A percentile compares a stretch with the other conserved stretches of the same genome.
phyloP scores from a whole-genome alignment of 129 eudicot species.

The Centrapalus pauciflorus region DNA sequence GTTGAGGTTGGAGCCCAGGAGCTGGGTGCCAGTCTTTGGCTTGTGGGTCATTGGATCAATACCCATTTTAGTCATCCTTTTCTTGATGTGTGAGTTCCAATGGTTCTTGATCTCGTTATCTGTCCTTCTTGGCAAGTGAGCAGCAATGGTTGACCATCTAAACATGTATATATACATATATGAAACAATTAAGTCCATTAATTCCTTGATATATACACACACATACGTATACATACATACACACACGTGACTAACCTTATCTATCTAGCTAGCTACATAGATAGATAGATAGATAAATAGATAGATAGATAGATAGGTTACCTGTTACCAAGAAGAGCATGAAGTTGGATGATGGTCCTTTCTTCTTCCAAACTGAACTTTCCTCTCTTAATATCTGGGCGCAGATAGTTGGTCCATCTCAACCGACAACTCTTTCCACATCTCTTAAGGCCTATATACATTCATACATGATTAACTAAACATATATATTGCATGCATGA shows the following conservation, averaged over 20 bases:
- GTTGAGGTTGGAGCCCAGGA: constrained; percentile 50
- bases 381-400: constrained; percentile 81
- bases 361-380: constrained; percentile 77
- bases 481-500: background rate
- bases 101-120: constrained; percentile 77
- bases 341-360: constrained; percentile 72
- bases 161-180: background rate
- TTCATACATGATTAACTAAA: background rate
- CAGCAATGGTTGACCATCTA: constrained; percentile 78
- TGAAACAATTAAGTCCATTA: too few relatives aligned
- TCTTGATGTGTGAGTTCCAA: constrained; percentile 82
- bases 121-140: constrained; percentile 65
- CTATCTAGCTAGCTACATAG: too few relatives aligned
- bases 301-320: too few relatives aligned
- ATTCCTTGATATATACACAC: too few relatives aligned
- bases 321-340: constrained; percentile 87
- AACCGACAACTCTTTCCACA: constrained; percentile 74
- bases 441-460: constrained; percentile 55
- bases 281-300: too few relatives aligned
- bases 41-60: constrained; percentile 78
- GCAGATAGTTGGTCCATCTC: constrained; percentile 65
- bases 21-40: constrained; percentile 50
- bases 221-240: too few relatives aligned
- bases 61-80: constrained; percentile 65
- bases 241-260: too few relatives aligned